A percentile compares a stretch with the other conserved stretches of the same genome.
Conservation (phyloP, 768 basidiomycete genomes). For the Pisolithus tinctorius region DNA sequence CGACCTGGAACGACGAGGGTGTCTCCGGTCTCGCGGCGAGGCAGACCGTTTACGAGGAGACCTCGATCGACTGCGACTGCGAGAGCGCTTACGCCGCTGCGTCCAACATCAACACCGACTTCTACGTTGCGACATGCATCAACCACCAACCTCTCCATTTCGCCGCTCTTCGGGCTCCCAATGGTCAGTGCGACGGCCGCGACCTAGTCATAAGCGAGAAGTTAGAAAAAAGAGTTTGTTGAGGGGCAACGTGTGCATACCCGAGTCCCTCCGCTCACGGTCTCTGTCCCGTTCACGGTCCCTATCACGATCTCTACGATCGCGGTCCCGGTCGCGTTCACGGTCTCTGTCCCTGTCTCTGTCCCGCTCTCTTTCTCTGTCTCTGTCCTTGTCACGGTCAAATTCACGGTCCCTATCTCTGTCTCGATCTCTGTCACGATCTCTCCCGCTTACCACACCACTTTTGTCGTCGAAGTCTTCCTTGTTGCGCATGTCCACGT, state of each 20-base stretch:
- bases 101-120: neutral
- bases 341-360: slow-evolving; percentile 36
- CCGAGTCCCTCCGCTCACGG: slow-evolving; percentile 51
- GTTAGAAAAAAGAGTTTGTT: neutral
- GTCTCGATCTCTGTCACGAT: slow-evolving; percentile 36
- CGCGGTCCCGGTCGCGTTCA: slow-evolving; percentile 37
- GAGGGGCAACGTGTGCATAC: slow-evolving; percentile 28
- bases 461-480: slow-evolving; percentile 66
- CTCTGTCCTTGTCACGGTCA: slow-evolving; percentile 15
- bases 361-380: slow-evolving; percentile 33
- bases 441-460: slow-evolving; percentile 34
- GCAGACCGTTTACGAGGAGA: slow-evolving; percentile 60
- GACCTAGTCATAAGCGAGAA: slow-evolving; percentile 30
- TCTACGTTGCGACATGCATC: neutral
- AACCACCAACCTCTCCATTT: slow-evolving; percentile 44
- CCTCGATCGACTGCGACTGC: slow-evolving; percentile 60
- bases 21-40: slow-evolving; percentile 51
- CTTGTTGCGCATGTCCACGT: slow-evolving; percentile 77
- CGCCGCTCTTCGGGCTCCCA: slow-evolving; percentile 83
- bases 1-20: slow-evolving; percentile 52
- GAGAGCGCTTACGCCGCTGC: slow-evolving; percentile 65
- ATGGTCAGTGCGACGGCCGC: slow-evolving; percentile 53
- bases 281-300: slow-evolving; percentile 38
- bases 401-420: slow-evolving; percentile 27
- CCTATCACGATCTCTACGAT: slow-evolving; percentile 32